These are phyloP conservation scores for Trichoderma semiorbis DNA, from an alignment of 2,329 filamentous ascomycete species.

Conservation along the genomic window DNA sequence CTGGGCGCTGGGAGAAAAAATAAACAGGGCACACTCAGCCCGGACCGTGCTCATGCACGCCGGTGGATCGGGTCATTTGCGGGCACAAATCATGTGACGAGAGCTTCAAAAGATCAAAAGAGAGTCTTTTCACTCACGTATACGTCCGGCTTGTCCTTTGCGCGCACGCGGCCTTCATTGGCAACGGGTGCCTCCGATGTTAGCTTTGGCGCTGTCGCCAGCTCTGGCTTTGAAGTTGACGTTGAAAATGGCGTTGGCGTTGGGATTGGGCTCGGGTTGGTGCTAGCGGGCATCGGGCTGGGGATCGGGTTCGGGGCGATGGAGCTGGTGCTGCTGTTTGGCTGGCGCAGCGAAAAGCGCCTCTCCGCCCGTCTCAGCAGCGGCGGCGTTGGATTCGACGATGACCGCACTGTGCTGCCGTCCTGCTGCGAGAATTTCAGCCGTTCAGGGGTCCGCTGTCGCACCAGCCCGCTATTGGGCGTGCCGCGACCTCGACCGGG, in stretches of 20 bases:
- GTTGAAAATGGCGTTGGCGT: background rate
- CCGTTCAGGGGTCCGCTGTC: constrained; percentile 52
- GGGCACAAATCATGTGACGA: constrained; percentile 15
- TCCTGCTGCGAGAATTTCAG: constrained; percentile 46
- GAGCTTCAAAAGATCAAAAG: constrained; percentile 20
- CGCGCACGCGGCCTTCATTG: constrained; percentile 81
- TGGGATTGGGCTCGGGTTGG: background rate
- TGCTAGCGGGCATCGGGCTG: background rate
- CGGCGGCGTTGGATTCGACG: constrained; percentile 49
- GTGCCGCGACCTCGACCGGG: constrained; percentile 21
- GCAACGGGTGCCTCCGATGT: constrained; percentile 61
- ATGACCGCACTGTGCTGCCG: constrained; percentile 36
- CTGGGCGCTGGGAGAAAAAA: background rate
- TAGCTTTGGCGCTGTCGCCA: background rate
- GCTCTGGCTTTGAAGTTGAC: background rate
- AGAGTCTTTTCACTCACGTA: constrained; percentile 69
- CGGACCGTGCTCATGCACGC: background rate
- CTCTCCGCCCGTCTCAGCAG: constrained; percentile 69
- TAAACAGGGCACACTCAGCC: background rate
- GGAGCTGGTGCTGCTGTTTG: constrained; percentile 24
- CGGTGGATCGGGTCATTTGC: constrained; percentile 11
- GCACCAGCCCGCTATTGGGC: constrained; percentile 53
- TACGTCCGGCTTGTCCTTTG: constrained; percentile 86
- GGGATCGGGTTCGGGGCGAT: background rate
- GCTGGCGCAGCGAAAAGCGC: constrained; percentile 46